Evolutionary conservation across 352 stramenopile species (phyloP), one percentile per base, ranked within the genome.

Genomic region (Peronospora destructor): DNA sequence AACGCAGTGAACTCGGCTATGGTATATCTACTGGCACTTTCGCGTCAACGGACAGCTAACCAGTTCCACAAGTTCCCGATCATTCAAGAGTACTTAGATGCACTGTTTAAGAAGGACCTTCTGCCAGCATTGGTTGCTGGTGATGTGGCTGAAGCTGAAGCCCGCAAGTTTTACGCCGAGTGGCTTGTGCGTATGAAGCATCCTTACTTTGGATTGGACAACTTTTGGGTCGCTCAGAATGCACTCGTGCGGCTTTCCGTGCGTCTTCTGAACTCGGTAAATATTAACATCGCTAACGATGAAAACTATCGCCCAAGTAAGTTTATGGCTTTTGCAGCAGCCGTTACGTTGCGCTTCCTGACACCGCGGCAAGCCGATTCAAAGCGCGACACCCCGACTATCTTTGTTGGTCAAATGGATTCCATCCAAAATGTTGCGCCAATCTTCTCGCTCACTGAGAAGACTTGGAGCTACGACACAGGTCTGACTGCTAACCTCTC

Each of bases 161-260:
- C n/a, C n/a, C n/a, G n/a, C n/a, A n/a, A n/a, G n/a, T n/a, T n/a
- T n/a, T n/a, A n/a, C n/a, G n/a, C n/a, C n/a, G n/a, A n/a, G 65
- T 98, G 92, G 92, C 81, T 87, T 49, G 35, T 30, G 36, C 76
- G 92, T 12, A 41, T 98, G 33, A 44, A 80, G 21, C 85, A 96
- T 39, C n/a, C 23, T 11, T 53, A 67, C 48, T 97, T 97, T 70
- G 89, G 92, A 11, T 59, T 98, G 19, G 86, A 87, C 42, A 94
- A 80, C 26, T 97, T 97, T 66, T 98, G 95, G 68, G 88, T 98
- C 40, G 76, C 65, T 6, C 90, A 97, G 71, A 97, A 97, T 66
- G 85, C n/a, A n/a, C n/a, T n/a, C n/a, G n/a, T n/a, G n/a, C n/a
- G n/a, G n/a, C n/a, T n/a, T n/a, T n/a, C n/a, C n/a, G n/a, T n/a